These are phyloP conservation scores for Hyaloscypha bicolor DNA, from an alignment of 495 filamentous ascomycete species.

Conservation along the genomic window DNA sequence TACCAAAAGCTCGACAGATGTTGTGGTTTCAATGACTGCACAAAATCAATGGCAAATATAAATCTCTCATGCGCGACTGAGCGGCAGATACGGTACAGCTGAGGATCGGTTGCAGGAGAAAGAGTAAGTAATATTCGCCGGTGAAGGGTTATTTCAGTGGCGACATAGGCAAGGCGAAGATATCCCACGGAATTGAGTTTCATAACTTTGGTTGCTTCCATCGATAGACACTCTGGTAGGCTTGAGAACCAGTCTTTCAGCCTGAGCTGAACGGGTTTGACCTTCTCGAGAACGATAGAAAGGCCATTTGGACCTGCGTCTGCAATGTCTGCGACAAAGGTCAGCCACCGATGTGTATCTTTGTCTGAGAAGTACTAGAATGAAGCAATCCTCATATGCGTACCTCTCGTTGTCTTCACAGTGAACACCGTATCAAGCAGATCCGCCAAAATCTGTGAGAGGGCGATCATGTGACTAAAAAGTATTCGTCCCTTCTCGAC, in stretches of 20 bases:
- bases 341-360: background rate
- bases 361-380: background rate
- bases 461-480: constrained; percentile 71
- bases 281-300: constrained; percentile 65
- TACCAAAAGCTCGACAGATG: constrained; percentile 81
- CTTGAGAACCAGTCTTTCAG: constrained; percentile 77
- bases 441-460: constrained; percentile 75
- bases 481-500: constrained; percentile 67
- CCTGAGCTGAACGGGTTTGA: constrained; percentile 80
- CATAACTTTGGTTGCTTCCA: constrained; percentile 56
- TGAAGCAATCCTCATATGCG: background rate
- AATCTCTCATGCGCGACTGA: constrained; percentile 80
- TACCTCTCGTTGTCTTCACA: constrained; percentile 54
- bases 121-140: constrained; percentile 76
- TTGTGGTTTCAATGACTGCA: constrained; percentile 70
- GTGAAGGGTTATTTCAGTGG: constrained; percentile 82
- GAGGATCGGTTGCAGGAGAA: constrained; percentile 50
- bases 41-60: constrained; percentile 76
- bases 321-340: constrained; percentile 33
- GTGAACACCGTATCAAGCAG: constrained; percentile 82
- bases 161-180: constrained; percentile 81
- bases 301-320: constrained; percentile 51
- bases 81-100: constrained; percentile 90
- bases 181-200: constrained; percentile 67
- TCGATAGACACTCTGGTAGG: constrained; percentile 64